Base-by-base conservation (phyloP, 768 basidiomycete species). In the Lactarius akahatsu region DNA sequence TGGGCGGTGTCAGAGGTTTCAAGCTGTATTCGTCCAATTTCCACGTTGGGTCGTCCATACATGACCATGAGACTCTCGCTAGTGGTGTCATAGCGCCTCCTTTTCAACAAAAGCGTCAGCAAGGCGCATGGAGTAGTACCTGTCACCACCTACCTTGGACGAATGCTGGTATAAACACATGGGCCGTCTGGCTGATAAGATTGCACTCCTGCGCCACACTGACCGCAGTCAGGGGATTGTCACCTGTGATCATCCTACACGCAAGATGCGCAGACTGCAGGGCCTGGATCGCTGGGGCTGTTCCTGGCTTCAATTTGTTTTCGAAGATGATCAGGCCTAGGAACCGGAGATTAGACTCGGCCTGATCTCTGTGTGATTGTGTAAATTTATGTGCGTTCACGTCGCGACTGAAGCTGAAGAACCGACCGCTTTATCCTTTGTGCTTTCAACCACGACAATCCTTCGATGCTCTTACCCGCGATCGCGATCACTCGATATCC, bases 401-500 rank as follows among this genome's bases (percentile, higher is more conserved):
- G 34, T 16, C 41, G 13, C 38, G 16, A 47, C 16, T 9, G 60
- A 47, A 38, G 54, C 16, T 9, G 60, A 47, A 38, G 54, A 47
- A 62, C 34, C 7, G 75, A 91, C 95, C 97, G 83, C 77, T 94
- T 96, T 88, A 99, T 89, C 57, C 92, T 86, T 75, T 99, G 97
- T 0, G 97, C 97, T 74, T 90, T 98, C 64, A 98, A 82, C 97
- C 97, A 99, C 0, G 96, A 92, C 63, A 99, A 77, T 16, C 92
- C 89, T 41, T 96, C 93, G 62, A 98, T 85, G 69, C 86, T 95
- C 81, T 97, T 98, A 16, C 97, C 97, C 20, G 96, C 97, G 70
- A 98, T 91, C 15, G 96, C 97, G 67, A 99, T 99, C 20, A 99
- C 97, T 65, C 97, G 89, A 78, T 95, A 98, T 58, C 97, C 97